Percentiles rank a stretch among this genome's conserved stretches.
Conservation (phyloP, 2,329 filamentous ascomycete species). For the Cercospora janseana region DNA sequence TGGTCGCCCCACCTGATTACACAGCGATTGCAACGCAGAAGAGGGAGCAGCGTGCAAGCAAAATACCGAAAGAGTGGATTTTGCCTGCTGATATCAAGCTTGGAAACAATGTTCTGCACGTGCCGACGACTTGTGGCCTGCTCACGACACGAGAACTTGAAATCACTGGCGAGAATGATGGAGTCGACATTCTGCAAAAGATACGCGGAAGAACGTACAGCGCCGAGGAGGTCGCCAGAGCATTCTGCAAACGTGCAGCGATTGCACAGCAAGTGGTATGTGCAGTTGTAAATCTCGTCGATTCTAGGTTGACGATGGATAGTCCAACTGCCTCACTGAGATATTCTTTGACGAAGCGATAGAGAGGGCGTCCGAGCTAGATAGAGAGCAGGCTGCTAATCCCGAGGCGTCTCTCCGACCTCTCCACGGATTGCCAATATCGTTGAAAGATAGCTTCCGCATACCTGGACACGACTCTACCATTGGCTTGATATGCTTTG, state of each 20-base stretch:
- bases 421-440: slow-evolving; percentile 55
- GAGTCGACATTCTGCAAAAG: slow-evolving; percentile 38
- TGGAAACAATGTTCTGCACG: slow-evolving; percentile 6
- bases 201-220: slow-evolving; percentile 36
- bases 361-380: slow-evolving; percentile 27
- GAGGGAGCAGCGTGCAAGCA: slow-evolving; percentile 2
- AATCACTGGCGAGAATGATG: slow-evolving; percentile 55
- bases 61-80: slow-evolving; percentile 11
- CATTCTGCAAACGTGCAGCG: slow-evolving; percentile 44
- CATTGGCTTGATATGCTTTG: slow-evolving; percentile 8
- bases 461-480: slow-evolving; percentile 15
- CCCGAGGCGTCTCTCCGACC: slow-evolving; percentile 22
- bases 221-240: slow-evolving; percentile 30
- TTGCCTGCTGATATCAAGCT: not conserved
- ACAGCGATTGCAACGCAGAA: not conserved
- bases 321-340: slow-evolving; percentile 35
- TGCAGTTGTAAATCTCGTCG: not conserved
- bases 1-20: not conserved
- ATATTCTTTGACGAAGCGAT: slow-evolving; percentile 46
- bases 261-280: slow-evolving; percentile 34
- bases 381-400: slow-evolving; percentile 24
- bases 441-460: slow-evolving; percentile 48
- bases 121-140: slow-evolving; percentile 43
- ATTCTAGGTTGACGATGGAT: not conserved
- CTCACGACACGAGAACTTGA: slow-evolving; percentile 49